Base-by-base conservation (phyloP, 352 stramenopile genomes). In the Porosira glacialis region DNA sequence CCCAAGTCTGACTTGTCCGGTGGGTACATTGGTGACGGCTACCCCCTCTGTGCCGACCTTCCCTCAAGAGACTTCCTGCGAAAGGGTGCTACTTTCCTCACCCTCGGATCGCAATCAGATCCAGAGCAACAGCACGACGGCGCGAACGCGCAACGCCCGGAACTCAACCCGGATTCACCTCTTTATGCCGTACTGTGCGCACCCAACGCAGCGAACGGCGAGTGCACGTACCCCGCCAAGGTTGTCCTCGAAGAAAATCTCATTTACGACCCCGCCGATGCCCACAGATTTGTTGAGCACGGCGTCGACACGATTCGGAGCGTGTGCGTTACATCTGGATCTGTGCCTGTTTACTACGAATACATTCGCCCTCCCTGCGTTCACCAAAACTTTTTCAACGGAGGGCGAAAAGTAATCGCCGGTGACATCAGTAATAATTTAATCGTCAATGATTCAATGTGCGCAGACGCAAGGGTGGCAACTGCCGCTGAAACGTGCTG, bases 21-120 rank as follows among this genome's bases (percentile, higher is more conserved):
- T 13, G 67, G 60, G 22, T 89, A 78, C 50, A 72, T 91, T 38
- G 84, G 81, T 4, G 84, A 89, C 58, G 31, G 73, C n/a, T 84
- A 80, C 26, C 49, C 59, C 5, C 60, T 88, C 0, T 91, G 84
- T 58, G 15, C 4, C 1, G 76, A 88, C 33, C 27, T 89, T 3
- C 68, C 75, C 30, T 11, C 21, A 10, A 24, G 78, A 28, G 44
- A 63, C 22, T 87, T 80, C 33, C 63, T 89, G 21, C 38, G 38
- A 2, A 45, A 45, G 44, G 76, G 79, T 17, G 78, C 81, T 28
- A 69, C 26, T 5, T 86, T 83, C 53, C 39, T 47, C 10, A 39
- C 74, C 27, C 28, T 84, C 27, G 74, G 69, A 36, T 44, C 24
- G n/a, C 39, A 24, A 26, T 11, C 30, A 1, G 68, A 56, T 17